Conservation (phyloP, 2,329 filamentous ascomycete genomes). For the Fusarium irregulare region DNA sequence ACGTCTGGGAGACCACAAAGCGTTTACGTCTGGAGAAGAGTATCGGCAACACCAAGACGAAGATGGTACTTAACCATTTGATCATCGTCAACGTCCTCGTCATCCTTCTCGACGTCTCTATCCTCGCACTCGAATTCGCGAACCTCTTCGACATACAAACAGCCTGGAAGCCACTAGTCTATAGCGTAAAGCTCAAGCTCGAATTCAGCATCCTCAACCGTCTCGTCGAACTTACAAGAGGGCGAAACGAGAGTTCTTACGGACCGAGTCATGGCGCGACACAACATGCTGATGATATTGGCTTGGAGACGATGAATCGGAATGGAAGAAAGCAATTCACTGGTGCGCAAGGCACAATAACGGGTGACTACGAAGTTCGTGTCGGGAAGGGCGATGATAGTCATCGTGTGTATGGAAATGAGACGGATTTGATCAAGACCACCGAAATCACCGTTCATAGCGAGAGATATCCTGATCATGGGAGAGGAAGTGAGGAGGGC, state of each 20-base stretch:
- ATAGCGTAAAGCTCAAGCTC: slow-evolving; percentile 54
- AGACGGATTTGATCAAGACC: slow-evolving; percentile 31
- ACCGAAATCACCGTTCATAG: slow-evolving; percentile 35
- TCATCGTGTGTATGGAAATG: not conserved
- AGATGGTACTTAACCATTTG: slow-evolving; percentile 49
- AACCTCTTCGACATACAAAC: slow-evolving; percentile 49
- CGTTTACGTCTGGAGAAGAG: slow-evolving; percentile 58
- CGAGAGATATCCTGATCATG: slow-evolving; percentile 11
- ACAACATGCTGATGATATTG: slow-evolving; percentile 23
- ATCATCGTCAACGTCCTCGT: slow-evolving; percentile 58
- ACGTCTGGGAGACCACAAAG: slow-evolving; percentile 63
- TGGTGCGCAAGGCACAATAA: slow-evolving; percentile 2
- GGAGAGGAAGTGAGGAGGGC: slow-evolving; percentile 12
- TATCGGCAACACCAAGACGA: slow-evolving; percentile 28
- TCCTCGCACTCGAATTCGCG: slow-evolving; percentile 52
- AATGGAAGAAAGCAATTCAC: slow-evolving; percentile 27
- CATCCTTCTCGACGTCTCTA: slow-evolving; percentile 53
- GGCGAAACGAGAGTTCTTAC: slow-evolving; percentile 38
- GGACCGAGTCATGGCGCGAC: slow-evolving; percentile 26
- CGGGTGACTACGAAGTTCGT: slow-evolving; percentile 36
- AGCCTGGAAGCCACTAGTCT: slow-evolving; percentile 45
- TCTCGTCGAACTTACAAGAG: slow-evolving; percentile 44
- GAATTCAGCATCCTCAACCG: slow-evolving; percentile 54
- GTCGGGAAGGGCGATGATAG: slow-evolving; percentile 27
- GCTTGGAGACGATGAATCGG: slow-evolving; percentile 34